Conservation (phyloP, 176 grass and related monocot genomes). For the barley (Hordeum vulgare) region MorexV3_pseudomolecules_assembly NC_058521.1:50879676-50880175, state of each 20-base stretch:
- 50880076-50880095: slow-evolving; percentile 33
- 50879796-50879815: slow-evolving; percentile 11
- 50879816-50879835: not conserved
- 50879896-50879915: not conserved
- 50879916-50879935: not conserved
- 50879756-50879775: not conserved
- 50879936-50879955: not conserved
- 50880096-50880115: not conserved
- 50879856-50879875: slow-evolving; percentile 5
- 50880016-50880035: slow-evolving; percentile 60
- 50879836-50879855: not conserved
- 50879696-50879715: not conserved
- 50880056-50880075: slow-evolving; percentile 90
- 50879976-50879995: slow-evolving; percentile 94
- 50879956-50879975: slow-evolving; percentile 49
- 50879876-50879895: slow-evolving; percentile 8
- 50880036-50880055: slow-evolving; percentile 77
- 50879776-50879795: not conserved
- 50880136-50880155: not conserved
- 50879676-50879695: not conserved
- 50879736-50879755: not conserved
- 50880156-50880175: not conserved
- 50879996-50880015: slow-evolving; percentile 86
- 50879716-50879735: not conserved
- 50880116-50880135: not conserved